phyloP scores from a whole-genome alignment of 495 filamentous ascomycete genomes.

The Trichoderma asperelloides region DNA sequence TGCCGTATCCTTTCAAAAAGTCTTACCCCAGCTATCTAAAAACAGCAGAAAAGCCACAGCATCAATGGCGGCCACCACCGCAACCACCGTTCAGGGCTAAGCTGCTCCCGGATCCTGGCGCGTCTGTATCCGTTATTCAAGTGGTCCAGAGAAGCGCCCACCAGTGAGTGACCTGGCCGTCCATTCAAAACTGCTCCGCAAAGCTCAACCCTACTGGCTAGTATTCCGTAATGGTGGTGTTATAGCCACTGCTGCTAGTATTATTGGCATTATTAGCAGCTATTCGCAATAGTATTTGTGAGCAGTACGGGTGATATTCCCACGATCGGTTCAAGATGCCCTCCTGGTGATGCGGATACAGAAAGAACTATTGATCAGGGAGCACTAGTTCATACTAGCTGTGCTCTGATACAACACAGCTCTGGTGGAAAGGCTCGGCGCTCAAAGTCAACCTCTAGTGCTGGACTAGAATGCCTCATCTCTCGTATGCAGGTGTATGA shows the following conservation, averaged over 20 bases:
- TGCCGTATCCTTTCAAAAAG: too few species aligned
- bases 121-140: constrained; percentile 1
- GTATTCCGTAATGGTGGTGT: neutral
- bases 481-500: neutral
- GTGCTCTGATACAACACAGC: neutral
- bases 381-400: neutral
- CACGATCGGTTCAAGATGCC: neutral
- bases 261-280: neutral
- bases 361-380: neutral
- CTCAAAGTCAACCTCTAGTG: neutral
- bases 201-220: neutral
- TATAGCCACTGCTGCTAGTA: neutral
- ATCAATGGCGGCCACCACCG: neutral
- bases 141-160: neutral
- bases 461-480: neutral
- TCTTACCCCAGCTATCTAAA: neutral
- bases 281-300: neutral
- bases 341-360: too few species aligned
- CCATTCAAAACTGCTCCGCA: neutral
- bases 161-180: neutral
- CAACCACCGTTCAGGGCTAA: neutral
- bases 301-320: neutral
- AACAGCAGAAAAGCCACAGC: neutral
- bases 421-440: neutral
- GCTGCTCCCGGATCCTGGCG: neutral